Evolutionary conservation across 495 filamentous ascomycete species (phyloP), one percentile per base, ranked within the genome.

Genomic region (Penicillium flavigenum): DNA sequence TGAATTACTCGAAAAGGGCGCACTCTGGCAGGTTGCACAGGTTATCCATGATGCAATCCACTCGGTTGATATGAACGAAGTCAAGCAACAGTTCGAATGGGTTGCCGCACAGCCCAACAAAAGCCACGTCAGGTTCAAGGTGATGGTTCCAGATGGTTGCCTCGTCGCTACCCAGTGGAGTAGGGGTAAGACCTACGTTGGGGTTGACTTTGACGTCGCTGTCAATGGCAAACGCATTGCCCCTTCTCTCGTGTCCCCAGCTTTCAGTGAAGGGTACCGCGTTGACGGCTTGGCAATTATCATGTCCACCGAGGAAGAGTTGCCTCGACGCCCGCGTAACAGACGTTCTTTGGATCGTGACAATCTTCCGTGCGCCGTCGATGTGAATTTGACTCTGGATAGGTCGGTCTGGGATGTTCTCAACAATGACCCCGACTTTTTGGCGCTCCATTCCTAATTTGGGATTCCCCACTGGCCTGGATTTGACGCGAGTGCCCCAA

Each of bases 321-420:
- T 38, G 2, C 10, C 3, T 27, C 51, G n/a, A 20, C 14, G 16
- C 17, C n/a, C 44, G 5, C 5, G 5, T 5, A 44, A 43, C 2
- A 8, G 36, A 19, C 4, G n/a, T 1, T 20, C 17, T 11, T 39
- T 11, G 38, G n/a, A 4, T 29, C 14, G 2, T 2, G 4, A 1
- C 3, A 17, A 26, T 8, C 14, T 26, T 4, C 38, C 34, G 7
- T 32, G 17, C 20, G 51, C 51, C 9, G 8, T 53, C n/a, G 36
- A 53, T 53, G 51, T 53, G 9, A 32, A 53, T 20, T 11, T 53
- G 9, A 14, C 38, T 6, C 26, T 53, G 14, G 27, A 44, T 53
- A 16, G 43, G 3, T 14, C 26, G 10, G 16, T 53, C 12, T 53
- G 51, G 51, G n/a, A 39, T 22, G 22, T 43, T 8, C 39, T 53